These are phyloP conservation scores for Mortierella sp. DNA, from an alignment of 371 early-diverging fungal species.

Conservation along the genomic window DNA sequence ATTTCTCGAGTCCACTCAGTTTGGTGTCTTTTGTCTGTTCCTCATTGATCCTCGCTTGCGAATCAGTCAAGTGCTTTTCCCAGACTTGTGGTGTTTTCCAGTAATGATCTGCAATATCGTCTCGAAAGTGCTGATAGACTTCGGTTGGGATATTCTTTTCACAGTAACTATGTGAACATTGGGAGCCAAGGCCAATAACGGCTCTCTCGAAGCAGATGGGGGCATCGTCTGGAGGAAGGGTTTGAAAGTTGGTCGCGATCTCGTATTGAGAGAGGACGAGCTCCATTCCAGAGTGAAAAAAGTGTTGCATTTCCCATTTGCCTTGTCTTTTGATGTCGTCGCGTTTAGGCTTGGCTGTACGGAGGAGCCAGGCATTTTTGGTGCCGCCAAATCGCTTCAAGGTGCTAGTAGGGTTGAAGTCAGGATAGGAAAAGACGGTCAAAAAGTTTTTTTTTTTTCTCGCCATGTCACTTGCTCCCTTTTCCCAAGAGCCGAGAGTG, in stretches of 20 bases:
- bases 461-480: background rate
- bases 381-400: constrained; percentile 53
- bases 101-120: constrained; percentile 36
- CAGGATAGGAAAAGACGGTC: background rate
- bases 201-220: constrained; percentile 62
- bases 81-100: constrained; percentile 13
- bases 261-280: constrained; percentile 52
- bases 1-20: background rate
- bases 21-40: background rate
- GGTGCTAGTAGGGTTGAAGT: constrained; percentile 28
- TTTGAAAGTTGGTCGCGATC: constrained; percentile 48
- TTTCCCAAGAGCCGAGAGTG: too few relatives aligned
- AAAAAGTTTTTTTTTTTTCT: background rate
- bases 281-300: constrained; percentile 49
- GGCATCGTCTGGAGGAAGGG: constrained; percentile 33
- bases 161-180: constrained; percentile 59
- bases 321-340: constrained; percentile 25
- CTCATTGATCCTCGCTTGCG: constrained; percentile 18
- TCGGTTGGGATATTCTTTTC: constrained; percentile 54
- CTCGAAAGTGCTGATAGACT: constrained; percentile 53
- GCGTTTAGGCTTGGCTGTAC: constrained; percentile 22
- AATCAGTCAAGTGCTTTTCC: constrained; percentile 7
- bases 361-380: constrained; percentile 51
- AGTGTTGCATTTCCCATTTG: constrained; percentile 45
- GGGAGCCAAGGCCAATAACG: constrained; percentile 59